These are phyloP conservation scores for Planoprotostelium fungivorum DNA, from an alignment of 78 protist species.

Conservation along the genomic window DNA sequence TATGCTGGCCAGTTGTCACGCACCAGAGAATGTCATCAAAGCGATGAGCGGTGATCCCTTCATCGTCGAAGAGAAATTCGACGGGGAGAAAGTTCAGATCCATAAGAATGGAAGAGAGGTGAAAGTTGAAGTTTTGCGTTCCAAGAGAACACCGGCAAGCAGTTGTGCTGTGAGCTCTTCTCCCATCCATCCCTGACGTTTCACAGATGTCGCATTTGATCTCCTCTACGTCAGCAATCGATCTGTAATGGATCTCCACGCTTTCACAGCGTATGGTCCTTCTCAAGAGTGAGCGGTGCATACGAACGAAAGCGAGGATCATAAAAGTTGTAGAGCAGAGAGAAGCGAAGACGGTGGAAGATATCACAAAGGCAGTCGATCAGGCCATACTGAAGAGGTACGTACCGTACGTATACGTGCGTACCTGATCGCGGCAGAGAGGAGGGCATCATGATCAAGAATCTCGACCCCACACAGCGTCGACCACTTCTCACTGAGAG, in stretches of 20 bases:
- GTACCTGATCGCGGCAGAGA: slow-evolving; percentile 4
- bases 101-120: slow-evolving; percentile 42
- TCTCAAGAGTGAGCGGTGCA: slow-evolving; percentile 32
- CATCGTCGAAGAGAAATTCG: slow-evolving; percentile 74
- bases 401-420: not conserved
- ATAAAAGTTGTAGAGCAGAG: slow-evolving; percentile 53
- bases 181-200: not conserved
- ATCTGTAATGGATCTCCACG: slow-evolving; percentile 33
- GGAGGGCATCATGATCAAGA: slow-evolving; percentile 85
- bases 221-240: slow-evolving; percentile 62
- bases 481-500: too few relatives aligned
- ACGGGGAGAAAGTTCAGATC: slow-evolving; percentile 84
- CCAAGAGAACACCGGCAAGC: slow-evolving; percentile 53
- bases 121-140: not conserved
- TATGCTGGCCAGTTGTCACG: slow-evolving; percentile 77
- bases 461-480: slow-evolving; percentile 9
- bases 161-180: slow-evolving; percentile 14
- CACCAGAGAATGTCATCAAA: slow-evolving; percentile 12
- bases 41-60: slow-evolving; percentile 1
- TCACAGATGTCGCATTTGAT: slow-evolving; percentile 70
- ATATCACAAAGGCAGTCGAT: slow-evolving; percentile 33
- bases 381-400: slow-evolving; percentile 20
- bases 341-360: not conserved
- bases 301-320: slow-evolving; percentile 9
- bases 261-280: slow-evolving; percentile 23